A percentile compares a stretch with the other conserved stretches of the same genome.
These are phyloP conservation scores for Rhodotorula mucilaginosa DNA, from an alignment of 1,284 basidiomycete genomes.

Conservation along the genomic window DNA sequence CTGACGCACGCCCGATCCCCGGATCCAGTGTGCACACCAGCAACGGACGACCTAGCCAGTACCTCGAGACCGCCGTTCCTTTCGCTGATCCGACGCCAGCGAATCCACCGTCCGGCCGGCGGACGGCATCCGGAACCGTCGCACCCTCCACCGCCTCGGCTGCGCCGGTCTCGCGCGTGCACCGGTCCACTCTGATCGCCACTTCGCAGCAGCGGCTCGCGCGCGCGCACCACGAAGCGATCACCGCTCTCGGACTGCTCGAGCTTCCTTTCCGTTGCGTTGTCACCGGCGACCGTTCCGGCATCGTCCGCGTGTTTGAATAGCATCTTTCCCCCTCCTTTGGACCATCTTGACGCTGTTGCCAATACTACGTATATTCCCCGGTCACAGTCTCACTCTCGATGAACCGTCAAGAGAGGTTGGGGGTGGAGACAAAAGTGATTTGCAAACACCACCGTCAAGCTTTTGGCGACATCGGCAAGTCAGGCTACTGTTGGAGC, in stretches of 20 bases:
- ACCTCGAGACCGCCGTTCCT: constrained; percentile 22
- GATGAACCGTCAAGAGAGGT: neutral
- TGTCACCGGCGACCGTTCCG: constrained; percentile 77
- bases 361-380: neutral
- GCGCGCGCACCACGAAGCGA: constrained; percentile 75
- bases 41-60: constrained; percentile 24
- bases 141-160: neutral
- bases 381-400: neutral
- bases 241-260: constrained; percentile 74
- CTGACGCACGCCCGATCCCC: neutral
- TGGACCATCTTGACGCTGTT: neutral
- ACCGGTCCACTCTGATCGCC: constrained; percentile 71
- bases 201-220: constrained; percentile 74
- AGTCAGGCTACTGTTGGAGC: neutral
- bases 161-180: constrained; percentile 45
- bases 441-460: neutral
- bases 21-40: constrained; percentile 22
- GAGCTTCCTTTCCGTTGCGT: constrained; percentile 84
- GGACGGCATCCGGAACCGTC: neutral
- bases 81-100: neutral
- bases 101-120: constrained; percentile 8
- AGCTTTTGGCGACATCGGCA: neutral
- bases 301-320: constrained; percentile 69
- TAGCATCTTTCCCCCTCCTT: constrained; percentile 5
- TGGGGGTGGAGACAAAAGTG: neutral